phyloP scores from a whole-genome alignment of 2,329 filamentous ascomycete genomes.

The Delphinella strobiligena region DNA sequence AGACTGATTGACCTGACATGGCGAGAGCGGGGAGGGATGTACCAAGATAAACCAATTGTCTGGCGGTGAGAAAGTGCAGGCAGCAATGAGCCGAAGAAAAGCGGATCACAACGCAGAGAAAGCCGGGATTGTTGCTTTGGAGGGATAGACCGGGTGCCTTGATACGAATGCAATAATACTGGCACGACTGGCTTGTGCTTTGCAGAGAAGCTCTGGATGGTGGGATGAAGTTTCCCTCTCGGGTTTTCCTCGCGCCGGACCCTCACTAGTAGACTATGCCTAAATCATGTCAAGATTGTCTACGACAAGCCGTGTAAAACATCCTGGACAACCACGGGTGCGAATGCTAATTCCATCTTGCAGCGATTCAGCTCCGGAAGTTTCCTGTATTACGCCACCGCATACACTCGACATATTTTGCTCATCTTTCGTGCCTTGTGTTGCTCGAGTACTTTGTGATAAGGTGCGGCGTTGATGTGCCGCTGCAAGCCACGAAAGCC shows the following conservation, averaged over 20 bases:
- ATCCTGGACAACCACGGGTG: too few species aligned
- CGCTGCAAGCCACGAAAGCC: background rate
- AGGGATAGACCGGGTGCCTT: background rate
- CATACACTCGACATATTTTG: background rate
- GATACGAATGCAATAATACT: background rate
- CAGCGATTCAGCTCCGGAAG: too few species aligned
- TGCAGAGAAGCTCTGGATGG: background rate
- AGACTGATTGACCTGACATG: conserved; percentile 18
- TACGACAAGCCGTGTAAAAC: background rate
- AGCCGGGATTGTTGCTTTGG: background rate
- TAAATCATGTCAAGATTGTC: background rate
- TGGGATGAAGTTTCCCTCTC: background rate
- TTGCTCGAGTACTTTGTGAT: background rate
- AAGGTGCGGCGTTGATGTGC: background rate
- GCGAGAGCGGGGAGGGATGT: conserved; percentile 8
- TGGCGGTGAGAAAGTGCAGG: background rate
- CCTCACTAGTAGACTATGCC: too few species aligned
- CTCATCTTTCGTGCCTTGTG: background rate
- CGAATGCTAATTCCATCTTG: too few species aligned
- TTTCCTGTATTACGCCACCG: too few species aligned
- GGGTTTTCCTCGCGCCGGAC: background rate
- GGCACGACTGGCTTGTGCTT: background rate
- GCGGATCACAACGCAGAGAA: background rate
- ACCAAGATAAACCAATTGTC: conserved; percentile 4
- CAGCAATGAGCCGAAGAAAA: background rate